Evolutionary conservation across 192 early-diverging fungal species (phyloP), one percentile per base, ranked within the genome.

Genomic region (Entomortierella parvispora): DNA sequence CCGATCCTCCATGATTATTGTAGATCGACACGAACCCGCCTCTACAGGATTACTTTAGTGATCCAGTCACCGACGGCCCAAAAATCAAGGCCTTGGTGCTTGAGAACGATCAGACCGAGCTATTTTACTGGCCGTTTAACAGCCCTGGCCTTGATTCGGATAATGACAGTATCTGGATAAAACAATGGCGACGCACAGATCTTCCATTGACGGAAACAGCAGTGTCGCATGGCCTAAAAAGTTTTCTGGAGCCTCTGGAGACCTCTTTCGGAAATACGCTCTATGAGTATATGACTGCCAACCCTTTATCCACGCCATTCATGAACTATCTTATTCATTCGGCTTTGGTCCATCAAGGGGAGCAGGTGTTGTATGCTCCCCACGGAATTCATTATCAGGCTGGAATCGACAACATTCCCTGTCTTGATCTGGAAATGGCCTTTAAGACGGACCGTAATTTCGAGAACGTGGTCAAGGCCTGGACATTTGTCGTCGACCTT

Each of bases 91-190:
- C 59, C 31, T 48, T 48, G 59, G 59, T 61, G 10, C 59, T 61
- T 9, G 46, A 20, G 14, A 61, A 61, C 31, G 64, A 71, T 14
- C 47, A 63, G 12, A n/a, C 71, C 43, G 56, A 80, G 63, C 25
- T 80, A 4, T 72, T 80, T 18, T 72, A 80, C 50, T 80, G 69
- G 78, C 69, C 78, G 20, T 61, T 72, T 28, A 58, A 80, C 29
- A n/a, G 15, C 17, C 10, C n/a, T 31, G 37, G 25, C 15, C 29
- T 54, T 22, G 23, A 25, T 22, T 17, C 40, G 4, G 31, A n/a
- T 6, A 32, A 58, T n/a, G 78, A 80, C 15, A 46, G 37, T 50
- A 18, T 80, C 14, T 80, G 78, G 78, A 32, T 80, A 25, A 80
- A 80, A 66, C 10, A 45, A 49, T 80, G 63, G 69, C 37, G 40